Evolutionary conservation across 176 grass and related monocot genomes (phyloP).

Genomic region (Thinopyrum elongatum): DNA sequence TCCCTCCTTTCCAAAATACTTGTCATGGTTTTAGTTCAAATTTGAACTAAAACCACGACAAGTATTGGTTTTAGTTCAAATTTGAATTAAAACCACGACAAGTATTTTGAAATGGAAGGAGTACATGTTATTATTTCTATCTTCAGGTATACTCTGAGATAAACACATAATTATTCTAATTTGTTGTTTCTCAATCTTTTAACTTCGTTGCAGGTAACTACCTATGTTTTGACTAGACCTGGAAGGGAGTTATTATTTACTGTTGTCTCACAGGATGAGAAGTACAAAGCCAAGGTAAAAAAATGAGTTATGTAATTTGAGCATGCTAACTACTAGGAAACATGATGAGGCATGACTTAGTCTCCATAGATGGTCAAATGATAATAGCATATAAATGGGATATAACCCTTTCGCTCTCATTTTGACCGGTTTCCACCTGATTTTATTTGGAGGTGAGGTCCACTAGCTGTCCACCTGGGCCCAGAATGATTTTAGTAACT

Average conservation of each 20-base stretch:
- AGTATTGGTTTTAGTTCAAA: too few relatives aligned
- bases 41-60: too few relatives aligned
- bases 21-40: too few relatives aligned
- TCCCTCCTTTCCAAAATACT: too few relatives aligned
- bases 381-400: constrained; percentile 12
- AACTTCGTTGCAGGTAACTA: constrained; percentile 50
- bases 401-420: not conserved
- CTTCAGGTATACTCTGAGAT: not conserved
- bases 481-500: constrained; percentile 16
- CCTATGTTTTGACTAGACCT: constrained; percentile 94
- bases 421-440: not conserved
- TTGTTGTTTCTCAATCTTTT: not conserved
- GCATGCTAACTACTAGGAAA: not conserved
- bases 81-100: too few relatives aligned
- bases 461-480: not conserved
- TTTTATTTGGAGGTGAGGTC: not conserved
- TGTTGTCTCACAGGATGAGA: constrained; percentile 93
- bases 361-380: not conserved
- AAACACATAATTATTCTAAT: not conserved
- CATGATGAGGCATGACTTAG: not conserved
- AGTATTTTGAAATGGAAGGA: too few relatives aligned
- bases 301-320: not conserved
- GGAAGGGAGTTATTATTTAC: constrained; percentile 94
- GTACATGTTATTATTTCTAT: not conserved
- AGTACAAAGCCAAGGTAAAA: constrained; percentile 97